phyloP scores from a whole-genome alignment of 2,329 filamentous ascomycete species.

The Mollisiaceae sp. region DNA sequence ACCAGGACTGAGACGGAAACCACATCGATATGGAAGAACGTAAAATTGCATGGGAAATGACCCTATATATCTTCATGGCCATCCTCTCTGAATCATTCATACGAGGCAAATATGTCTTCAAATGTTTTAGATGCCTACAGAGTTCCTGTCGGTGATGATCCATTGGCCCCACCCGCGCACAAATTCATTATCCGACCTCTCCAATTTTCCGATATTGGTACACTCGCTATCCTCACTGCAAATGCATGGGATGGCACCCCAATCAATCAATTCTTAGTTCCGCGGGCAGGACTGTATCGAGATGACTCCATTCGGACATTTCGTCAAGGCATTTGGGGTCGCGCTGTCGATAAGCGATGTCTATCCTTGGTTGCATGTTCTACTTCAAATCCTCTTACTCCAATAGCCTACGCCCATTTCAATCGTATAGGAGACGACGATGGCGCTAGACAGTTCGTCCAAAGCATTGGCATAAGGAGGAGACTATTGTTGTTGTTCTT shows the following conservation, averaged over 20 bases:
- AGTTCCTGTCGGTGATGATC: not conserved
- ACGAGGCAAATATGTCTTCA: not conserved
- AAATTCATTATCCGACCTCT: conserved; percentile 28
- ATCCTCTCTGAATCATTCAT: not conserved
- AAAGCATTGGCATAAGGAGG: not conserved
- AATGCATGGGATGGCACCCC: conserved; percentile 26
- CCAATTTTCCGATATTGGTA: conserved; percentile 23
- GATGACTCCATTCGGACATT: conserved; percentile 19
- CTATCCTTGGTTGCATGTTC: conserved; percentile 31
- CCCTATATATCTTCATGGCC: not conserved
- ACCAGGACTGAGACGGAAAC: not conserved
- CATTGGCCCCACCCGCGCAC: not conserved
- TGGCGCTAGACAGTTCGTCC: conserved; percentile 18
- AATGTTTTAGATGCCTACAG: not conserved
- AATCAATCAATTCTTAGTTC: conserved; percentile 27
- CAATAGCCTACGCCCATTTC: conserved; percentile 31
- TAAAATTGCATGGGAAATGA: not conserved
- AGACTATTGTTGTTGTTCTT: conserved; percentile 16
- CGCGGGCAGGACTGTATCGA: conserved; percentile 23
- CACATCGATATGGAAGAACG: not conserved
- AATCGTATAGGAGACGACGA: conserved; percentile 32
- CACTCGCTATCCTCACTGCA: conserved; percentile 17
- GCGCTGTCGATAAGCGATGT: conserved; percentile 15
- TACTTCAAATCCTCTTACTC: conserved; percentile 12
- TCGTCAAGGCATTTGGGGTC: conserved; percentile 17